Base-by-base conservation (phyloP, 805 yeast species). In the Schizosaccharomyces octosporus region DNA sequence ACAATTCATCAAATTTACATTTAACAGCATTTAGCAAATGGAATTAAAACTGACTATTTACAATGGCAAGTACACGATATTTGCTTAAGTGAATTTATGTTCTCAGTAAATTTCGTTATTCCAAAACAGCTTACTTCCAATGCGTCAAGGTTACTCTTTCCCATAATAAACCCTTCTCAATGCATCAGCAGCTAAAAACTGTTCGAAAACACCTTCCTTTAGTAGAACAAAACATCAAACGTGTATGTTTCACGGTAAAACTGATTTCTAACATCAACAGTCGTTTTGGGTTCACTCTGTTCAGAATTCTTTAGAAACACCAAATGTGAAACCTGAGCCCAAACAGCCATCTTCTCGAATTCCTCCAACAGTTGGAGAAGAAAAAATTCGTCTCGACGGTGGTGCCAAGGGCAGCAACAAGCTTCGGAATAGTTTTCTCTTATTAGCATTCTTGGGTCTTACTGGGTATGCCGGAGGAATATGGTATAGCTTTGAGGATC, bases 391-490 rank as follows among this genome's bases (percentile, higher is more conserved):
- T 36, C 15, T 17, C 3, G 41, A 36, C 41, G 41, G 41, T 36
- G 11, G 11, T 17, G 13, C 15, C 15, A 36, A 9, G 41, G 15
- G 41, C 4, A 36, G 41, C 41, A 36, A 36, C 1, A 45, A 45
- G 27, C 27, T 45, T 45, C 51, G 51, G 21, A 45, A 45, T 19
- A 45, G 51, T 19, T 45, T 45, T 45, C 51, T 7, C 27, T 24
- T 45, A 11, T 29, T 55, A 21, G 13, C 17, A 15, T 29, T 57
- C 36, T 32, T 57, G 11, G 60, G 60, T 17, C 17, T 36, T 1
- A 57, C 60, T 11, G 60, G 60, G 2, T 83, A 82, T 65, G 81
- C 79, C 43, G 81, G 77, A 43, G 87, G 85, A 61, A 77, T 81
- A n/a, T 79, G 77, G 61, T 71, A 77, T 62, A 75, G 87, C 15